Percentiles rank a stretch among this genome's conserved stretches.
phyloP scores from a whole-genome alignment of 192 early-diverging fungal species.

The Funneliformis geosporum region DNA sequence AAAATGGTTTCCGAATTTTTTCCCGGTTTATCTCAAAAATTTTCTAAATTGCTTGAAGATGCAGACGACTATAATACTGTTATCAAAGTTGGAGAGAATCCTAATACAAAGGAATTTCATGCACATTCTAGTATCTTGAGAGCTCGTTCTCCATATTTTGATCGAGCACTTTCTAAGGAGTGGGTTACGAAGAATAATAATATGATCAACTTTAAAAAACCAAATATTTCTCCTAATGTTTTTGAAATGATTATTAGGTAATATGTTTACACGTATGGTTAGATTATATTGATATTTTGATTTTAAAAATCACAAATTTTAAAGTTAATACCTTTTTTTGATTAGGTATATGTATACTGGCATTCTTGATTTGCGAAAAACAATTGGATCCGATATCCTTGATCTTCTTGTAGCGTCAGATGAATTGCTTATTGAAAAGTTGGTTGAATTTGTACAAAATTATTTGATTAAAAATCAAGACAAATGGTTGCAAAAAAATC shows the following conservation, averaged over 20 bases:
- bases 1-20: too few species aligned
- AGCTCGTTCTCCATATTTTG: too few species aligned
- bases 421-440: conserved; percentile 18
- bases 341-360: neutral
- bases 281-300: too few species aligned
- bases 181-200: neutral
- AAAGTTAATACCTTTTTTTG: neutral
- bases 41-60: neutral
- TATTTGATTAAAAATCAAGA: too few species aligned
- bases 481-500: too few species aligned
- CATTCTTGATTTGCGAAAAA: neutral
- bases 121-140: too few species aligned
- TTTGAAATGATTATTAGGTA: conserved; percentile 18
- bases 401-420: conserved; percentile 7
- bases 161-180: too few species aligned
- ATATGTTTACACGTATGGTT: neutral
- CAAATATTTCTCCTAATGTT: neutral
- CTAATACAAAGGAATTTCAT: too few species aligned
- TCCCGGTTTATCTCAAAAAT: neutral
- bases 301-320: too few species aligned
- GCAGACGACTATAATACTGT: too few species aligned
- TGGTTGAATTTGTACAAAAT: neutral
- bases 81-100: too few species aligned
- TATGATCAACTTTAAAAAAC: conserved; percentile 11
- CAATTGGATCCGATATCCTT: neutral